These are phyloP conservation scores for Hemerocallis citrina DNA, from an alignment of 106 monocot genomes.

Conservation along the genomic window DNA sequence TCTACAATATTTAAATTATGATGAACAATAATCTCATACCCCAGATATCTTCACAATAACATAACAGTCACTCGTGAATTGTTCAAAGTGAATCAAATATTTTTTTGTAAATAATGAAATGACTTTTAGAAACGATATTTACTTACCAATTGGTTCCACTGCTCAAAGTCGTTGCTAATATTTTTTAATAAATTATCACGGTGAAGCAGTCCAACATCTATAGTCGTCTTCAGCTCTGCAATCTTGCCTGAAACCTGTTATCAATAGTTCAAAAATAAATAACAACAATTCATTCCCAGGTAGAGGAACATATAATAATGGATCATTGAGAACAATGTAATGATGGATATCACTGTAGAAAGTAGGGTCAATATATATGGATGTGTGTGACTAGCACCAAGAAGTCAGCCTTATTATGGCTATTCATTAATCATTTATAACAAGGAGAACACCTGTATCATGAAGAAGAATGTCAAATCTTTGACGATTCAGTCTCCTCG, in stretches of 20 bases:
- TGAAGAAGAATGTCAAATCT: no score
- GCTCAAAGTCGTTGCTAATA: constrained; percentile 54
- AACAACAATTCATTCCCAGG: background rate
- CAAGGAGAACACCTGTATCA: no score
- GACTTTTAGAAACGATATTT: background rate
- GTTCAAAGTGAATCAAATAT: background rate
- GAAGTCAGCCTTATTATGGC: no score
- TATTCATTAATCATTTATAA: no score
- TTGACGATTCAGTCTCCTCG: no score
- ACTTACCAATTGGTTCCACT: constrained; percentile 58
- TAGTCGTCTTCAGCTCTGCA: constrained; percentile 57
- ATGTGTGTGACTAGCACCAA: no score
- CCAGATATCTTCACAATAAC: no score
- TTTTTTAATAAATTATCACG: constrained; percentile 60
- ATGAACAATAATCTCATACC: no score
- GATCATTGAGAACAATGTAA: no score
- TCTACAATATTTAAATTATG: constrained; percentile 28
- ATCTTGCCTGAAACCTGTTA: constrained; percentile 55
- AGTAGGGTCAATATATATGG: no score
- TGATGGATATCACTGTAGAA: no score
- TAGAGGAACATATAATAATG: no score
- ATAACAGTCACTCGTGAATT: background rate
- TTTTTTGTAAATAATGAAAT: background rate
- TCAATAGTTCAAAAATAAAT: background rate
- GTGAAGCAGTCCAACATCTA: constrained; percentile 54